A percentile compares a stretch with the other conserved stretches of the same genome.
Evolutionary conservation across 768 basidiomycete genomes (phyloP).

Genomic region (Chiua virens): DNA sequence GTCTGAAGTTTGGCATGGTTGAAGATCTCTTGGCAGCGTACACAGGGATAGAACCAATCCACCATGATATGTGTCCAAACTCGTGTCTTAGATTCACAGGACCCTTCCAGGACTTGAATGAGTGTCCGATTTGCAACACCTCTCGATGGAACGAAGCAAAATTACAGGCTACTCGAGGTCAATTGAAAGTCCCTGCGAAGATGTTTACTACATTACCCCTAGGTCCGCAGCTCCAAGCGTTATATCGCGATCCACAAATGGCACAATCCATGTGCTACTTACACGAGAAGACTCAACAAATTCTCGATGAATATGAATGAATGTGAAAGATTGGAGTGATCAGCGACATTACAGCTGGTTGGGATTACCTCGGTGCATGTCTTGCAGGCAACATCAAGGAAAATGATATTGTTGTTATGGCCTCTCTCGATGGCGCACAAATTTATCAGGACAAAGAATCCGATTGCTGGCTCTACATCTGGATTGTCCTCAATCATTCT

Average conservation of each 20-base stretch:
- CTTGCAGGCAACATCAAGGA: not conserved
- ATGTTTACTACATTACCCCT: not conserved
- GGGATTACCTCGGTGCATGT: not conserved
- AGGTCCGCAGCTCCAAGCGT: not conserved
- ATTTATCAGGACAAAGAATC: not conserved
- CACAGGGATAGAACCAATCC: not conserved
- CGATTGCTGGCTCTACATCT: not conserved
- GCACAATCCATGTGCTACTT: not conserved
- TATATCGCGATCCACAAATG: not conserved
- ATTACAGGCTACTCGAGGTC: not conserved
- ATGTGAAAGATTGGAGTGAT: not conserved
- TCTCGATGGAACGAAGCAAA: not conserved
- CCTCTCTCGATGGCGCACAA: not conserved
- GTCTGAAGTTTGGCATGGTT: not conserved
- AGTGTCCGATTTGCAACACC: not conserved
- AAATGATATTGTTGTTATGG: not conserved
- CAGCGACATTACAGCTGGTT: not conserved
- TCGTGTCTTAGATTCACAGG: not conserved
- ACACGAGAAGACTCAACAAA: not conserved
- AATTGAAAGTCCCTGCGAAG: not conserved
- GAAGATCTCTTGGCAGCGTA: not conserved
- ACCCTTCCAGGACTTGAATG: not conserved
- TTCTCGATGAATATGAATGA: not conserved
- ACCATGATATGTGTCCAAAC: slow-evolving; percentile 1
- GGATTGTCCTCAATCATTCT: not conserved